These are phyloP conservation scores for Colletotrichum karsti DNA, from an alignment of 2,329 filamentous ascomycete species.

Conservation along the genomic window DNA sequence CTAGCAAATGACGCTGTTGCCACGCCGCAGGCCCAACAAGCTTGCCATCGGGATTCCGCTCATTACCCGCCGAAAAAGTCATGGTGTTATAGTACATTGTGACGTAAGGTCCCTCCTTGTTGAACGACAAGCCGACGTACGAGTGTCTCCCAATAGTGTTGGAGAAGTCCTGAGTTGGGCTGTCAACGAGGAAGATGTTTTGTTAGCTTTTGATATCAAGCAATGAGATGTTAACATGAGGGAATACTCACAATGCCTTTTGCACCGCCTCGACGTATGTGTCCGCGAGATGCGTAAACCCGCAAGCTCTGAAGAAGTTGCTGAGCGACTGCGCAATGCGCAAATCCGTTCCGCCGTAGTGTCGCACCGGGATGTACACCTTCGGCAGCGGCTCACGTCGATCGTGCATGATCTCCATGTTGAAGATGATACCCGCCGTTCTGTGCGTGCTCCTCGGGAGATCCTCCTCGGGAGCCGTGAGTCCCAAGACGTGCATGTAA, in stretches of 20 bases:
- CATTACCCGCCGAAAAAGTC: slow-evolving; percentile 11
- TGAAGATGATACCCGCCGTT: slow-evolving; percentile 43
- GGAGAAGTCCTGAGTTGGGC: slow-evolving; percentile 15
- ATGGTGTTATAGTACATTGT: slow-evolving; percentile 25
- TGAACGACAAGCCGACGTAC: slow-evolving; percentile 16
- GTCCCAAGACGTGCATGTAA: slow-evolving; percentile 31
- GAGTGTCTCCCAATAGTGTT: slow-evolving; percentile 20
- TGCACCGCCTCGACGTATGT: slow-evolving; percentile 16
- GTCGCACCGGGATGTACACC: slow-evolving; percentile 44
- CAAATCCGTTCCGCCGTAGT: slow-evolving; percentile 36
- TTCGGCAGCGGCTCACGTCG: slow-evolving; percentile 35
- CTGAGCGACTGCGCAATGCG: slow-evolving; percentile 16
- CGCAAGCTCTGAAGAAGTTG: slow-evolving; percentile 16
- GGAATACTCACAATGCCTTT: slow-evolving; percentile 16
- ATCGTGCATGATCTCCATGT: slow-evolving; percentile 38
- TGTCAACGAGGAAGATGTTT: not conserved
- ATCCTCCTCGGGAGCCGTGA: slow-evolving; percentile 21
- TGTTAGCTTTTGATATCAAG: not conserved
- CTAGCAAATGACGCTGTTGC: slow-evolving; percentile 21
- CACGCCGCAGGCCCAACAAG: slow-evolving; percentile 20
- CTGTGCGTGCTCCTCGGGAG: slow-evolving; percentile 35
- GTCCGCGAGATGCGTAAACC: not conserved
- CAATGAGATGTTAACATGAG: not conserved
- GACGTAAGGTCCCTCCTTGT: slow-evolving; percentile 10
- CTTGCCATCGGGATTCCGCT: not conserved